phyloP scores from a whole-genome alignment of 2,329 filamentous ascomycete genomes.

The Arthrobotrys musiformis region DNA sequence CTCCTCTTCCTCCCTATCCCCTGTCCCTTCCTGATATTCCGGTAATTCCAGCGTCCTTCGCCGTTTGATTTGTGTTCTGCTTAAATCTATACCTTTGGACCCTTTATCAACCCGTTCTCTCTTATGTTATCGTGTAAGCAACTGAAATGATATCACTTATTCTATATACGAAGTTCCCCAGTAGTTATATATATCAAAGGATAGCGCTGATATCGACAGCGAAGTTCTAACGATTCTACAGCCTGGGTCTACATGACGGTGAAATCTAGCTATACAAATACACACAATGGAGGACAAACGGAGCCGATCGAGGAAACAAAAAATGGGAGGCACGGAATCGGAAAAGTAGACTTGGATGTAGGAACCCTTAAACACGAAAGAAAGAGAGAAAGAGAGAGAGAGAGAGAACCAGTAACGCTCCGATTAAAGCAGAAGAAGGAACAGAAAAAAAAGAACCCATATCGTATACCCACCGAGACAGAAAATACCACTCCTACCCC shows the following conservation, averaged over 20 bases:
- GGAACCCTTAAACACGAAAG: not conserved
- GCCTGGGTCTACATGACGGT: not conserved
- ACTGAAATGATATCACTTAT: conserved; percentile 39
- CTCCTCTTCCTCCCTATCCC: not conserved
- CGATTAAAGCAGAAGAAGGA: conserved; percentile 16
- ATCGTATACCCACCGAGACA: conserved; percentile 8
- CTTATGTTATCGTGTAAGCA: conserved; percentile 28
- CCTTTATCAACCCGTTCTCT: conserved; percentile 5
- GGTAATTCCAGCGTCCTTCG: conserved; percentile 52
- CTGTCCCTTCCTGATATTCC: conserved; percentile 45
- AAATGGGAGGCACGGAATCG: not conserved
- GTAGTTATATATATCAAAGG: too few species aligned
- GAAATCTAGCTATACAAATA: conserved; percentile 34
- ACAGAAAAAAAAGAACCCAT: not conserved
- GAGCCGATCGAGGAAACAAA: not conserved
- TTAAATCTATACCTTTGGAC: conserved; percentile 43
- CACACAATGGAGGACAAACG: not conserved
- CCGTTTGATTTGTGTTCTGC: conserved; percentile 7
- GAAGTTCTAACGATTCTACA: conserved; percentile 17
- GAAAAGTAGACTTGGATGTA: not conserved
- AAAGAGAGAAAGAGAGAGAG: not conserved
- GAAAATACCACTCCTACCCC: not conserved
- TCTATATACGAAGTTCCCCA: not conserved
- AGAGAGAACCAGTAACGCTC: conserved; percentile 28
- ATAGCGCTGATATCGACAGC: not conserved